Percentiles rank a stretch among this genome's conserved stretches.
phyloP scores from a whole-genome alignment of 2,329 filamentous ascomycete species.

The Neodidymelliopsis sp. region DNA sequence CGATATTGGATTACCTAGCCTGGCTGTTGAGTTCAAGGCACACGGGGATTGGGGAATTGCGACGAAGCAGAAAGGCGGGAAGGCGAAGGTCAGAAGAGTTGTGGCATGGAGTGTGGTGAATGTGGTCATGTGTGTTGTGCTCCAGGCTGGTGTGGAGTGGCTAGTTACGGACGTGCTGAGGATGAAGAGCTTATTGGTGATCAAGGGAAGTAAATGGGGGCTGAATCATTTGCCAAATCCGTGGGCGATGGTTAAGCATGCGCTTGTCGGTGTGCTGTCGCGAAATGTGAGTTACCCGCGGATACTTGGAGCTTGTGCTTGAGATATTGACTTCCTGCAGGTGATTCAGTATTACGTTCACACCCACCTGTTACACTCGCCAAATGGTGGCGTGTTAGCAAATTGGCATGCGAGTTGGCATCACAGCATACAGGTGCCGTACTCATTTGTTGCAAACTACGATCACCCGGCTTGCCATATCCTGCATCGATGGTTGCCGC shows the following conservation, averaged over 20 bases:
- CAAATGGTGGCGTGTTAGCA: slow-evolving; percentile 37
- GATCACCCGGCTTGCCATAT: slow-evolving; percentile 73
- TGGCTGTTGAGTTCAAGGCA: slow-evolving; percentile 73
- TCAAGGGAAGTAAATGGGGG: slow-evolving; percentile 65
- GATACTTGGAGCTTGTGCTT: neutral
- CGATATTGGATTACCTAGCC: slow-evolving; percentile 73
- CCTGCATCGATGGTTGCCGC: slow-evolving; percentile 68
- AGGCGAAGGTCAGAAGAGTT: slow-evolving; percentile 57
- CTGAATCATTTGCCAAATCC: slow-evolving; percentile 70
- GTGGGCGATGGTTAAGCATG: slow-evolving; percentile 65
- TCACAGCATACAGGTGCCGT: slow-evolving; percentile 65
- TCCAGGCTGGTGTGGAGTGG: slow-evolving; percentile 65
- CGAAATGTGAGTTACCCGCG: slow-evolving; percentile 59
- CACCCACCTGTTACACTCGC: slow-evolving; percentile 71
- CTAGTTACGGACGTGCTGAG: slow-evolving; percentile 62
- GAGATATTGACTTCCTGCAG: slow-evolving; percentile 43
- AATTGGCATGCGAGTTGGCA: slow-evolving; percentile 62
- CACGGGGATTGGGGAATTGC: slow-evolving; percentile 64
- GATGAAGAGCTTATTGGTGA: slow-evolving; percentile 63
- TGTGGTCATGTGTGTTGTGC: slow-evolving; percentile 58
- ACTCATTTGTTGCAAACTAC: slow-evolving; percentile 69
- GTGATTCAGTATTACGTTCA: slow-evolving; percentile 77
- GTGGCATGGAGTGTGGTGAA: slow-evolving; percentile 64
- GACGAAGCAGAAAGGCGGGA: slow-evolving; percentile 46
- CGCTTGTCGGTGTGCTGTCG: slow-evolving; percentile 61